phyloP scores from a whole-genome alignment of 768 basidiomycete genomes.

The Lactarius akahatsu region DNA sequence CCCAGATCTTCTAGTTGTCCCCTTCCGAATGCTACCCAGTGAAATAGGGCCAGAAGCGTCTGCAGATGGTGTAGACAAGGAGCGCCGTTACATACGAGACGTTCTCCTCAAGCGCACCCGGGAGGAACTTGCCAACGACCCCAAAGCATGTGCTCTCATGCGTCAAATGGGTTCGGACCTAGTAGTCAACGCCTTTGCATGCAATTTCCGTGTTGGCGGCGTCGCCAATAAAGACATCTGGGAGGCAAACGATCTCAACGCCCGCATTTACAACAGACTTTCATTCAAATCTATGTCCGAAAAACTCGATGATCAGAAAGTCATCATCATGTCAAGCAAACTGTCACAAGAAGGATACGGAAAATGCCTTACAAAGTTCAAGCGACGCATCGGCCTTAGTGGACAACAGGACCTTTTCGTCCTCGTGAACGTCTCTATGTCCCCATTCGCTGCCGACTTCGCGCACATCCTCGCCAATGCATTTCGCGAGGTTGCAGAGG shows the following conservation, averaged over 20 bases:
- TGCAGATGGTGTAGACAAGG: slow-evolving; percentile 32
- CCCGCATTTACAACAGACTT: slow-evolving; percentile 40
- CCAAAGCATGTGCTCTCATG: slow-evolving; percentile 19
- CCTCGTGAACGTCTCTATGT: slow-evolving; percentile 43
- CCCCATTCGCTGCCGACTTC: slow-evolving; percentile 40
- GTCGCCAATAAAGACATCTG: slow-evolving; percentile 39
- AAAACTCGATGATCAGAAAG: slow-evolving; percentile 31
- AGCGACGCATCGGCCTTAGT: slow-evolving; percentile 39
- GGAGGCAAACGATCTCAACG: slow-evolving; percentile 45
- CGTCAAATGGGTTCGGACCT: slow-evolving; percentile 37
- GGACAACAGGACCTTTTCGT: slow-evolving; percentile 38
- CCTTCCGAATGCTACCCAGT: slow-evolving; percentile 41
- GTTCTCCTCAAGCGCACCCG: slow-evolving; percentile 20
- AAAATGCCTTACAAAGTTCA: slow-evolving; percentile 38
- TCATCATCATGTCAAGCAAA: slow-evolving; percentile 34
- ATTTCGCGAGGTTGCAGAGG: slow-evolving; percentile 37
- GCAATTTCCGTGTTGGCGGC: slow-evolving; percentile 43
- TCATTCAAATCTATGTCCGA: slow-evolving; percentile 36
- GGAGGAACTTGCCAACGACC: slow-evolving; percentile 24
- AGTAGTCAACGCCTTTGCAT: slow-evolving; percentile 45
- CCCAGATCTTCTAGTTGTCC: slow-evolving; percentile 40
- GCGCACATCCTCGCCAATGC: slow-evolving; percentile 35
- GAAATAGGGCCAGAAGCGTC: slow-evolving; percentile 32
- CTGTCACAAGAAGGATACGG: slow-evolving; percentile 40
- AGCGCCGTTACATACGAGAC: slow-evolving; percentile 29